Conservation (phyloP, 441 rosid species). For the Gossypium aridum region DNA sequence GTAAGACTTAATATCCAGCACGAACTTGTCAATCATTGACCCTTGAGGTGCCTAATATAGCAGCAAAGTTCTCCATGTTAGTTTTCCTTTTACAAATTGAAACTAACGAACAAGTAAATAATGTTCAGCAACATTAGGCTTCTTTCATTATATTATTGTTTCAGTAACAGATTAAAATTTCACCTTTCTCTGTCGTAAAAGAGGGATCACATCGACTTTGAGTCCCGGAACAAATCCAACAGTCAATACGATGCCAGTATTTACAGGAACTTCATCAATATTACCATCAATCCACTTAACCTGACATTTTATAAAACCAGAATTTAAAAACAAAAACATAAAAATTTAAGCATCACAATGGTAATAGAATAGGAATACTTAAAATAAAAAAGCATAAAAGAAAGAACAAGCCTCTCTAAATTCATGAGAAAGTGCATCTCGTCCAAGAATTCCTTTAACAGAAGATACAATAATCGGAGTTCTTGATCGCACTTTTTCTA, state of each 20-base stretch:
- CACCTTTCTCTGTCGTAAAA: slow-evolving; percentile 30
- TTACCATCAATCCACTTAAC: slow-evolving; percentile 22
- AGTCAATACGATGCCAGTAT: slow-evolving; percentile 47
- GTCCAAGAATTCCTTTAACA: slow-evolving; percentile 55
- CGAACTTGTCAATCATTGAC: slow-evolving; percentile 41
- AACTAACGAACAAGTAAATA: not conserved
- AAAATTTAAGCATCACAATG: not conserved
- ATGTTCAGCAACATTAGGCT: not conserved
- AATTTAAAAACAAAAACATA: not conserved
- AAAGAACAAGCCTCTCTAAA: slow-evolving; percentile 46
- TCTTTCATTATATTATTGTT: not conserved
- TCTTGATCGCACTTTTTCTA: slow-evolving; percentile 38
- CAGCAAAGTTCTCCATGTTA: not conserved
- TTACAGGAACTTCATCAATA: slow-evolving; percentile 5
- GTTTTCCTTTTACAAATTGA: slow-evolving; percentile 1
- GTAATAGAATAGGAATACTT: not conserved
- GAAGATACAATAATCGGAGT: slow-evolving; percentile 54
- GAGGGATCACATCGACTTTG: slow-evolving; percentile 66
- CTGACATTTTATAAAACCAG: slow-evolving; percentile 24
- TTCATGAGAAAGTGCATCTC: slow-evolving; percentile 42
- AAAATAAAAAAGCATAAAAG: not conserved
- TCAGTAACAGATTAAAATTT: not conserved
- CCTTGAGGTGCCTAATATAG: slow-evolving; percentile 29
- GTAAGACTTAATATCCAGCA: slow-evolving; percentile 51
- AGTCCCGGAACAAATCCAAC: slow-evolving; percentile 81